These are phyloP conservation scores for Pistacia atlantica DNA, from an alignment of 345 rosid species.

Conservation along the genomic window DNA sequence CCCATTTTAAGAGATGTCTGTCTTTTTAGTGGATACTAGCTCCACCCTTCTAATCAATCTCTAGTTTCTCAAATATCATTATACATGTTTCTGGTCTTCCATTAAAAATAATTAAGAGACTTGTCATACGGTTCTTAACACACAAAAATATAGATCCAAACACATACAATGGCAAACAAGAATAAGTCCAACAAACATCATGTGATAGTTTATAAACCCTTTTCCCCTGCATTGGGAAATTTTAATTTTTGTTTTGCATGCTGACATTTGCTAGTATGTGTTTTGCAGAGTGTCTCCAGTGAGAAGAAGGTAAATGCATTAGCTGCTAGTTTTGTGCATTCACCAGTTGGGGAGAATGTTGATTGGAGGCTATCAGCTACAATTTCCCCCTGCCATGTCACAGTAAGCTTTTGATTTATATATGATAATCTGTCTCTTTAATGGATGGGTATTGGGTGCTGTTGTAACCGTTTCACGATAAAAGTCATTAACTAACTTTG, in stretches of 20 bases:
- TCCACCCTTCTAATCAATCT: background rate
- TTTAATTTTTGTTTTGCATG: background rate
- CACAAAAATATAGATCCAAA: background rate
- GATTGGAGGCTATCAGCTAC: conserved; percentile 96
- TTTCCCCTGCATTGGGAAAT: background rate
- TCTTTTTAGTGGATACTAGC: background rate
- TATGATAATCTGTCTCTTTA: background rate
- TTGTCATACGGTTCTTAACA: background rate
- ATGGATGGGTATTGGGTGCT: background rate
- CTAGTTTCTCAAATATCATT: background rate
- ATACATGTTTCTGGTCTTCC: background rate
- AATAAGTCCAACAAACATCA: background rate
- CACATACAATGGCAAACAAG: background rate
- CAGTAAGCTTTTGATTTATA: conserved; percentile 58
- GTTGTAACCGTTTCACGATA: background rate
- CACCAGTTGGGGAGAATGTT: conserved; percentile 88
- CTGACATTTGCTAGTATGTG: conserved; percentile 21
- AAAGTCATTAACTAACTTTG: background rate
- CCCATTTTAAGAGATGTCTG: background rate
- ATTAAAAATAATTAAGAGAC: no score
- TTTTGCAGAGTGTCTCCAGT: conserved; percentile 85
- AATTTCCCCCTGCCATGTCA: conserved; percentile 95
- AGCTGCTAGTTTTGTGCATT: conserved; percentile 79
- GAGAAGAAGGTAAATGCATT: conserved; percentile 92
- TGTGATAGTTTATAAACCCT: background rate